These are phyloP conservation scores for Canavalia gladiata DNA, from an alignment of 306 rosid species.

Conservation along the genomic window DNA sequence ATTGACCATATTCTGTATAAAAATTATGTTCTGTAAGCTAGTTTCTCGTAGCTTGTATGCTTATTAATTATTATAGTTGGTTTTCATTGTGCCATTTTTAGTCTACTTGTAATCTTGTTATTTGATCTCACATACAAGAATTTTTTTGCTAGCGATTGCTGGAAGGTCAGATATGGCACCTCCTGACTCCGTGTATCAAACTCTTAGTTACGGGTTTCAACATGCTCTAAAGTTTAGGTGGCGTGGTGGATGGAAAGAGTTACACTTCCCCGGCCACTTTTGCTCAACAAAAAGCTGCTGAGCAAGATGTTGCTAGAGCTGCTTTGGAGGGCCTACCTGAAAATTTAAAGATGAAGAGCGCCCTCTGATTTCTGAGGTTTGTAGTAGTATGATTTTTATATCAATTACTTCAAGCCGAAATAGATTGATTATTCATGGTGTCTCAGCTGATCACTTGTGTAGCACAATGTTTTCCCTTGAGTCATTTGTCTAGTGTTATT, in stretches of 20 bases:
- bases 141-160: constrained; percentile 46
- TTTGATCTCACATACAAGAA: constrained; percentile 49
- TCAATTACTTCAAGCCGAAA: not conserved
- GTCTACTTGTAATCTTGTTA: not conserved
- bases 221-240: constrained; percentile 47
- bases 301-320: constrained; percentile 62
- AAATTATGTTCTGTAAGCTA: not conserved
- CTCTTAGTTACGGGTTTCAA: constrained; percentile 45
- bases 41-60: not conserved
- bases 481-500: constrained; percentile 3
- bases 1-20: not conserved
- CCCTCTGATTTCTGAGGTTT: constrained; percentile 55
- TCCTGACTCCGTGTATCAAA: constrained; percentile 49
- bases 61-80: not conserved
- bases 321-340: constrained; percentile 42
- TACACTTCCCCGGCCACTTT: constrained; percentile 50
- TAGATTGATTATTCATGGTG: not conserved
- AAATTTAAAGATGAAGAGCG: constrained; percentile 43
- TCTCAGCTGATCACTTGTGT: not conserved
- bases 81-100: not conserved
- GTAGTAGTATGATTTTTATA: constrained; percentile 9
- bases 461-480: not conserved
- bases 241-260: constrained; percentile 49
- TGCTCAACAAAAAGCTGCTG: constrained; percentile 55
- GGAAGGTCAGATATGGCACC: constrained; percentile 35